These are phyloP conservation scores for Maudiozyma saulgeensis DNA, from an alignment of 805 yeast species.

Conservation along the genomic window DNA sequence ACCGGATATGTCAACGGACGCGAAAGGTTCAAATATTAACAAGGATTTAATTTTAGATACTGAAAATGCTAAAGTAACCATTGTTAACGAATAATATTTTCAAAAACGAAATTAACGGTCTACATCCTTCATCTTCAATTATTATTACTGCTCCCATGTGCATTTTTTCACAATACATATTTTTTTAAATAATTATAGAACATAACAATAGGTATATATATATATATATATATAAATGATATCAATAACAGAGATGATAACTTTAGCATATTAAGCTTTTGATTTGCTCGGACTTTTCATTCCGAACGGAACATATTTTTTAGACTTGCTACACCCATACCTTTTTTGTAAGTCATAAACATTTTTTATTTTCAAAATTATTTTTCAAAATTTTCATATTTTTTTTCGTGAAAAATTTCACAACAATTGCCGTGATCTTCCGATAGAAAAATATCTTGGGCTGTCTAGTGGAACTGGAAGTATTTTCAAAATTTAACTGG, in stretches of 20 bases:
- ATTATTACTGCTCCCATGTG: neutral
- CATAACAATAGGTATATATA: neutral
- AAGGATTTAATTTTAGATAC: conserved; percentile 24
- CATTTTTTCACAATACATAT: neutral
- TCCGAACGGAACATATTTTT: too few relatives aligned
- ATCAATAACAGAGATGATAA: neutral
- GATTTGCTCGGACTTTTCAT: neutral
- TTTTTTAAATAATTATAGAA: neutral
- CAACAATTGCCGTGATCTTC: too few relatives aligned
- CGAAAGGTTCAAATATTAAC: conserved; percentile 4
- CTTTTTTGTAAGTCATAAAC: too few relatives aligned
- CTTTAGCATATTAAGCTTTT: neutral
- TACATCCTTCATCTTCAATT: neutral
- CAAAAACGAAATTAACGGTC: neutral
- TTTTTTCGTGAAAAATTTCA: too few relatives aligned
- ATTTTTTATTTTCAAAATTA: too few relatives aligned
- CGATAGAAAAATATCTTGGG: too few relatives aligned
- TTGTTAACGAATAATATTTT: conserved; percentile 14
- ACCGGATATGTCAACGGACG: conserved; percentile 5
- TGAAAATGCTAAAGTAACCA: conserved; percentile 24
- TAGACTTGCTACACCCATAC: too few relatives aligned
- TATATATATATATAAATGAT: neutral
- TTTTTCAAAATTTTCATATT: too few relatives aligned
- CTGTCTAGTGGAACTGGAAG: too few relatives aligned
- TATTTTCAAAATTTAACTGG: too few relatives aligned